Evolutionary conservation across 2,329 filamentous ascomycete species (phyloP), one percentile per base, ranked within the genome.

Genomic region (Nemania sp.): DNA sequence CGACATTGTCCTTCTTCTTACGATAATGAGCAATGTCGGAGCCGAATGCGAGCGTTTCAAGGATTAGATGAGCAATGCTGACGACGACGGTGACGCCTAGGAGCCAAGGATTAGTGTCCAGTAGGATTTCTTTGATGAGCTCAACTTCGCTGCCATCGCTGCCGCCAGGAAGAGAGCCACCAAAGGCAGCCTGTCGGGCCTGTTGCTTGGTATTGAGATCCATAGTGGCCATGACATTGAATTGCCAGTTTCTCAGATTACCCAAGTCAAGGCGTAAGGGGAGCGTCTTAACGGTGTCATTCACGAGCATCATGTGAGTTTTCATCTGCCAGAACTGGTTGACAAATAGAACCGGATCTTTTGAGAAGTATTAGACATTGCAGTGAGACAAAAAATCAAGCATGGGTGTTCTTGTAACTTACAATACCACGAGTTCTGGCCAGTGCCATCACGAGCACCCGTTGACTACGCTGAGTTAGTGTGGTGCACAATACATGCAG

Each of bases 1-100:
- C 94, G 23, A 99, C 89, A 54, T 96, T 94, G 76, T 97, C 95
- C 80, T 99, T 99, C 87, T 99, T 99, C 79, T 97, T 97, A 70
- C 92, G 90, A 84, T 94, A 99, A 75, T 99, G 94, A 43, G 91
- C 86, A 70, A 99, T 96, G 70, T 99, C 94, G 69, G 89, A 96
- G 68, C 96, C 96, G 77, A 99, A 99, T 1, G 94, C 94, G 28
- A 99, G 82, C 68, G 89, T 92, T 74, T 99, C 94, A 60, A 99
- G 93, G 63, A 99, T 78, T 81, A 96, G 91, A 75, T 99, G 94
- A 33, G 94, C 80, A 53, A 99, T 81, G 60, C 86, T 92, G 64
- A 96, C 94, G 7, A 95, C 72, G 22, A 85, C 85, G 1, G 94
- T 99, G 26, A 95, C 86, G 22, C 81, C 86, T 33, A 99, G 84